These are phyloP conservation scores for Durio zibethinus DNA, from an alignment of 345 rosid species.

Conservation along the genomic window DNA sequence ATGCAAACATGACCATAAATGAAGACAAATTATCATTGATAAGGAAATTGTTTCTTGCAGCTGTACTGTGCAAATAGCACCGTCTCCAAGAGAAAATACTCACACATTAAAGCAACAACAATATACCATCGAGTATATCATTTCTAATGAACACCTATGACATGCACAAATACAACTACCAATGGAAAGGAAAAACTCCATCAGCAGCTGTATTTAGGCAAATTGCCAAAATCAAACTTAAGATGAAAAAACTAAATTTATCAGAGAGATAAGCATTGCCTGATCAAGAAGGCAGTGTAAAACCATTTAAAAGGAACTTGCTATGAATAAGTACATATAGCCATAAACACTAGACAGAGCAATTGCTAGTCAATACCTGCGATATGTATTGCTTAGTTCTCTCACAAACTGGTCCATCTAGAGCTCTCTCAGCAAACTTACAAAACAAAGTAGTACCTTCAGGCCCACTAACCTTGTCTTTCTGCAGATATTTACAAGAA, in stretches of 20 bases:
- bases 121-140: not conserved
- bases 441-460: constrained; percentile 71
- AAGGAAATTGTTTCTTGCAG: not conserved
- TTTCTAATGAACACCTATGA: not conserved
- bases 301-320: not conserved
- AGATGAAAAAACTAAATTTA: not conserved
- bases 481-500: constrained; percentile 66
- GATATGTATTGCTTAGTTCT: constrained; percentile 67
- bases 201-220: not conserved
- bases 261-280: not conserved
- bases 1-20: not conserved
- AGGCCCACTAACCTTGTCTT: constrained; percentile 75
- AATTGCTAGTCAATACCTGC: constrained; percentile 46
- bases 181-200: not conserved
- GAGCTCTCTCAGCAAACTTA: constrained; percentile 92
- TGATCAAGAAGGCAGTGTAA: not conserved
- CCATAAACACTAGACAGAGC: not conserved
- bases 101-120: not conserved
- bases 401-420: constrained; percentile 57
- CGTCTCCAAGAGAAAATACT: not conserved
- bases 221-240: not conserved
- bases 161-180: not conserved
- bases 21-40: not conserved
- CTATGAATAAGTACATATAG: not conserved
- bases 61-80: not conserved